phyloP scores from a whole-genome alignment of 305 asterid species.

The Ilex paraguariensis region DNA sequence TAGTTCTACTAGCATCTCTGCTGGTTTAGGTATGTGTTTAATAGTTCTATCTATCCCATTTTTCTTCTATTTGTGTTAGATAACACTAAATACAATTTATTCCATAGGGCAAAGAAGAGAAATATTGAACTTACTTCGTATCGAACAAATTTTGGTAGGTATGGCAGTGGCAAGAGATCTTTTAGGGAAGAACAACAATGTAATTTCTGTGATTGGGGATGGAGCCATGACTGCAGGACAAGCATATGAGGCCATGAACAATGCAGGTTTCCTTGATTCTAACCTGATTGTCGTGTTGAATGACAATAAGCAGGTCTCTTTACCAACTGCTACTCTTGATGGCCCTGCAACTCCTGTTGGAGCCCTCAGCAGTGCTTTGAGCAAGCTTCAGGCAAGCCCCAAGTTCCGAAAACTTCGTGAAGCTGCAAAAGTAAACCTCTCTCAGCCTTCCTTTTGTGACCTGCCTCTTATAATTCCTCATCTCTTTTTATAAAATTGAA shows the following conservation, averaged over 20 bases:
- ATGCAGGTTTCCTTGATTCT: slow-evolving; percentile 66
- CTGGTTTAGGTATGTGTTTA: slow-evolving; percentile 55
- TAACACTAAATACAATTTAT: too few species aligned
- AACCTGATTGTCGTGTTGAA: slow-evolving; percentile 57
- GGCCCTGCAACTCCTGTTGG: slow-evolving; percentile 74
- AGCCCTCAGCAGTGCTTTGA: slow-evolving; percentile 60
- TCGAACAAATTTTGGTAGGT: slow-evolving; percentile 27
- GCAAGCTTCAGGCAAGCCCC: slow-evolving; percentile 68
- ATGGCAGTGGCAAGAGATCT: slow-evolving; percentile 83
- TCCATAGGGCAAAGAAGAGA: too few species aligned
- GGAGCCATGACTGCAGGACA: slow-evolving; percentile 88
- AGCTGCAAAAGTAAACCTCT: slow-evolving; percentile 53
- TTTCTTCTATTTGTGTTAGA: neutral
- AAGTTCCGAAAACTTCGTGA: slow-evolving; percentile 70
- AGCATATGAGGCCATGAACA: slow-evolving; percentile 83
- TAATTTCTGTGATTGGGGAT: slow-evolving; percentile 65
- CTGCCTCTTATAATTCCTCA: neutral
- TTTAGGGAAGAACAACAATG: slow-evolving; percentile 53
- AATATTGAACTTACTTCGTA: too few species aligned
- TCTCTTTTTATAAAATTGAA: neutral
- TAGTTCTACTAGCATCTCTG: slow-evolving; percentile 78
- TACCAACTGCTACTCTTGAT: slow-evolving; percentile 67
- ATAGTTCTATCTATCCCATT: neutral
- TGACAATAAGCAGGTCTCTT: slow-evolving; percentile 67
- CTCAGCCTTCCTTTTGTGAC: neutral